Percentiles rank a stretch among this genome's conserved stretches.
Conservation (phyloP, 352 stramenopile genomes). For the Thraustotheca clavata region DNA sequence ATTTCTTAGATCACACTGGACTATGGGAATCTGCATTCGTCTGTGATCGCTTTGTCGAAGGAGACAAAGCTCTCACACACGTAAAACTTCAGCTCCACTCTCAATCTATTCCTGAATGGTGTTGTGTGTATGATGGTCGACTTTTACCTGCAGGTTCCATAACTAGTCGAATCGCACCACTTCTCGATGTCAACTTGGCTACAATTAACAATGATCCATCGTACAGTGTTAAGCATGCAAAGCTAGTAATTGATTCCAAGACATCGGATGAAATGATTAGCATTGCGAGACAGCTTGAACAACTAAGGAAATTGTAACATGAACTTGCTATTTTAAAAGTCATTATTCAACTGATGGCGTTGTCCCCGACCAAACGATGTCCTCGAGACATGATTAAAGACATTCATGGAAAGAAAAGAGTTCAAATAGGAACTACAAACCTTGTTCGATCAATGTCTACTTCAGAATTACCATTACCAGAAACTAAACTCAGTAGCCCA, state of each 20-base stretch:
- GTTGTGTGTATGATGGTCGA: constrained; percentile 51
- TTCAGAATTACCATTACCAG: background rate
- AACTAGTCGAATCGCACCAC: constrained; percentile 25
- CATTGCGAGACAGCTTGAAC: too few species aligned
- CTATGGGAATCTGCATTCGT: constrained; percentile 80
- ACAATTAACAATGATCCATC: background rate
- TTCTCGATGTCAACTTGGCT: background rate
- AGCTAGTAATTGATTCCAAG: too few species aligned
- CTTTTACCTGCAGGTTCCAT: constrained; percentile 63
- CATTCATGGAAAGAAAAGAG: constrained; percentile 30
- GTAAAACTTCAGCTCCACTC: constrained; percentile 57
- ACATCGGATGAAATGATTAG: too few species aligned
- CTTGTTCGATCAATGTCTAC: constrained; percentile 19
- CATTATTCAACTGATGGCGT: background rate
- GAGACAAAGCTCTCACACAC: constrained; percentile 35
- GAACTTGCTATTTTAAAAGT: too few species aligned
- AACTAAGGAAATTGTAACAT: too few species aligned
- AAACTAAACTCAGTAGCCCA: background rate
- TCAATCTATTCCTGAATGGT: constrained; percentile 54
- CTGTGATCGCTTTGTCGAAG: constrained; percentile 44
- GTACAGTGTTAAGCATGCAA: background rate
- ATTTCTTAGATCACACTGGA: constrained; percentile 67
- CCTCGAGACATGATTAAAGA: background rate
- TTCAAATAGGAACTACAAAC: constrained; percentile 75
- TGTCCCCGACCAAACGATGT: background rate